Base-by-base conservation (phyloP, 1,284 basidiomycete species). In the Phylloboletellus chloephorus region DNA sequence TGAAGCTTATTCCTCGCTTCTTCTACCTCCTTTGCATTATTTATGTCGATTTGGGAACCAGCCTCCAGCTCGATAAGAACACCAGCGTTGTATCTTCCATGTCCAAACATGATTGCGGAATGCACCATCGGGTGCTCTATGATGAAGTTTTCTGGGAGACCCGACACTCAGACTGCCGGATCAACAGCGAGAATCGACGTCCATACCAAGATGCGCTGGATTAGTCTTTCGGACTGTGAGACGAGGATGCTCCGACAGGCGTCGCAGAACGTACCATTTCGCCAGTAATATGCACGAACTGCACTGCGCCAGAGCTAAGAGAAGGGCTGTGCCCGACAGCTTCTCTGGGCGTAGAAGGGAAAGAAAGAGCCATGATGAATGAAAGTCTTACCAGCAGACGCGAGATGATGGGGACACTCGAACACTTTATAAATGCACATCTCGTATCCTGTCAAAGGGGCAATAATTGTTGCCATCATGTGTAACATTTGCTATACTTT, bases 61-160 rank as follows among this genome's bases (percentile, higher is more conserved):
- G 51, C 43, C 28, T 40, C 39, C 0, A 67, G 64, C 21, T 69
- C 55, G 17, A 72, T 56, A 12, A 69, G 50, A 19, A 69, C 43
- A 3, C 69, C 68, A 13, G 59, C 60, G 24, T 66, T 61, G 39
- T 63, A 62, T 30, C 62, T 54, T 25, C 60, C 67, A 2, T 66
- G 57, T 9, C 70, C 70, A 46, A 71, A 71, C 44, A 72, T 60
- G 21, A 69, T 39, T 17, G 52, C 45, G 7, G 40, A 39, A 25
- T 40, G 40, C 2, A 42, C 41, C 37, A 49, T 42, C 0, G 51
- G 35, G 20, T 52, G 41, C 32, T 54, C 52, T 7, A 35, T 31
- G 12, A 54, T 31, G 25, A 49, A 43, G 12, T 46, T 43, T 22
- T 53, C 52, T 54, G 23, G 7, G 9, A 40, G 17, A 11, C 16